Percentiles rank a stretch among this genome's conserved stretches.
Conservation (phyloP, 2,329 filamentous ascomycete genomes). For the Aspergillus aculeatus region DNA sequence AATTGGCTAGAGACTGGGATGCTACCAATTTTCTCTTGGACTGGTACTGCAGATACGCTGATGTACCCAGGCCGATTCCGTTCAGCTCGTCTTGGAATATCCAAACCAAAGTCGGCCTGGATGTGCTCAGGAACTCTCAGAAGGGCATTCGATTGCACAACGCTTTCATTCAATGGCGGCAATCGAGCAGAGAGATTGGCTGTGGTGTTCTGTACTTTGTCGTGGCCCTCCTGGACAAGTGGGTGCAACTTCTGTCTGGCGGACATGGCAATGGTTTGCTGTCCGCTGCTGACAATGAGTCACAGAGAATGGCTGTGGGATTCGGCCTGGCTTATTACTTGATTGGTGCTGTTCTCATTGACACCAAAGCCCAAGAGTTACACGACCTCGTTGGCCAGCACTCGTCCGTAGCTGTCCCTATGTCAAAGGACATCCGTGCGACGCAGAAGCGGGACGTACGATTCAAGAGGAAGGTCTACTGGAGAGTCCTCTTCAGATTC, state of each 20-base stretch:
- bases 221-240: constrained; percentile 56
- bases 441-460: constrained; percentile 47
- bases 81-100: constrained; percentile 60
- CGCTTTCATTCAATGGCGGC: constrained; percentile 59
- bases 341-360: constrained; percentile 56
- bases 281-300: constrained; percentile 32
- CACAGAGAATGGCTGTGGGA: constrained; percentile 50
- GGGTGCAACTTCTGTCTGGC: constrained; percentile 52
- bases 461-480: constrained; percentile 52
- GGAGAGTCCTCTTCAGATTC: constrained; percentile 51
- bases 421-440: constrained; percentile 44
- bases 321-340: constrained; percentile 60
- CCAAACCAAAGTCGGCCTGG: constrained; percentile 55
- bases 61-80: constrained; percentile 51
- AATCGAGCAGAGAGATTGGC: constrained; percentile 54
- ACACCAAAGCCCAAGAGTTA: constrained; percentile 55
- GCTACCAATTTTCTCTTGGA: constrained; percentile 55
- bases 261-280: constrained; percentile 41
- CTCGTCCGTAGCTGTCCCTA: constrained; percentile 42
- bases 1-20: constrained; percentile 53
- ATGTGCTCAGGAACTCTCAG: constrained; percentile 53
- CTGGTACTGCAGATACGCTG: constrained; percentile 52
- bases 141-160: constrained; percentile 57
- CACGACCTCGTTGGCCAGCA: constrained; percentile 47
- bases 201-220: constrained; percentile 57